Percentiles rank a stretch among this genome's conserved stretches.
Evolutionary conservation across 2,329 filamentous ascomycete species (phyloP).

Genomic region (Aspergillus piperis): DNA sequence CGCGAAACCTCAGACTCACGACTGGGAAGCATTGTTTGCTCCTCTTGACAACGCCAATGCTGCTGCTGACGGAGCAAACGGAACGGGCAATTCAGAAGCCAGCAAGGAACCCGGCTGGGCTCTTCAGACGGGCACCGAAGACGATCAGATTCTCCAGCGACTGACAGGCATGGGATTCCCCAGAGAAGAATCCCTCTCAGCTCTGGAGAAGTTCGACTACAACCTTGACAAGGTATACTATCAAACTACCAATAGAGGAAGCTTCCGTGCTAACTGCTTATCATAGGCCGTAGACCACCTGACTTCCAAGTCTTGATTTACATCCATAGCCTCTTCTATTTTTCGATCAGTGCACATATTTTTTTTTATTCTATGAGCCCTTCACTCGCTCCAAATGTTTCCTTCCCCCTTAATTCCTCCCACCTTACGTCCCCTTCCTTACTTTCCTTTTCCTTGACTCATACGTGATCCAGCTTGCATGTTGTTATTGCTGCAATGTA

Average conservation of each 20-base stretch:
- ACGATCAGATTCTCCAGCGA: constrained; percentile 88
- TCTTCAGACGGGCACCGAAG: constrained; percentile 73
- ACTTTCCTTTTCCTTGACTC: constrained; percentile 20
- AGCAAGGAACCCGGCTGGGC: constrained; percentile 61
- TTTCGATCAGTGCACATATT: constrained; percentile 21
- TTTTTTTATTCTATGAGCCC: constrained; percentile 1
- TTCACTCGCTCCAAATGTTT: constrained; percentile 7
- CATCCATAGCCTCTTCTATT: neutral
- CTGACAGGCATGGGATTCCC: constrained; percentile 87
- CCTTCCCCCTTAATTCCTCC: constrained; percentile 7
- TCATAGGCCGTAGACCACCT: constrained; percentile 43
- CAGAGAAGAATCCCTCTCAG: constrained; percentile 70
- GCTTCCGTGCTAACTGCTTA: constrained; percentile 18
- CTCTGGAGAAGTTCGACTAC: constrained; percentile 93
- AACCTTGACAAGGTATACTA: constrained; percentile 86
- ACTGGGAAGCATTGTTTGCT: constrained; percentile 95
- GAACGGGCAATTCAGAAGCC: constrained; percentile 9
- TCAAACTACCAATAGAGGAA: neutral
- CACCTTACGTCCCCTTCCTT: constrained; percentile 9
- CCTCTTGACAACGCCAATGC: constrained; percentile 62
- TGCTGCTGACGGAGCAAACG: constrained; percentile 21
- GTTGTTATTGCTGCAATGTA: constrained; percentile 5
- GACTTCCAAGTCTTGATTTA: constrained; percentile 42
- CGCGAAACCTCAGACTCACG: constrained; percentile 57
- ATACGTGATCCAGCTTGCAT: constrained; percentile 16